phyloP scores from a whole-genome alignment of 768 basidiomycete species.

The Myochromella boudieri region DNA sequence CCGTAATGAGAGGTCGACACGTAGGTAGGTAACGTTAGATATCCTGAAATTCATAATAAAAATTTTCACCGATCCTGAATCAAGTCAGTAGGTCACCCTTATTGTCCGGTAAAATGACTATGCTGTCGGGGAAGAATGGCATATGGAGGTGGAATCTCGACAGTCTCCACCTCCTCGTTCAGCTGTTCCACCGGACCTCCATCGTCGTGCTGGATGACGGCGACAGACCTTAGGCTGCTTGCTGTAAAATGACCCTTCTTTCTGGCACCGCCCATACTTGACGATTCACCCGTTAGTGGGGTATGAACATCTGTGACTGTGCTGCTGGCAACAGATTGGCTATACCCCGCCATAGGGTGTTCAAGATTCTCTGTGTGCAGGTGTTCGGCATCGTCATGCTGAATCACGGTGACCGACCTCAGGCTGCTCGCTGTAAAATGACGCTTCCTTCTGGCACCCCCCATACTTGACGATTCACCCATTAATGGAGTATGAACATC shows the following conservation, averaged over 20 bases:
- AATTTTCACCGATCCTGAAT: no score
- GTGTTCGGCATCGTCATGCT: no score
- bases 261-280: conserved; percentile 24
- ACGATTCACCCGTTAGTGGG: conserved; percentile 21
- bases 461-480: conserved; percentile 24
- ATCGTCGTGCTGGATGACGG: conserved; percentile 85
- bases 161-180: conserved; percentile 57
- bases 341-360: conserved; percentile 36
- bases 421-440: conserved; percentile 50
- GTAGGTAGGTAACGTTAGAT: no score
- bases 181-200: conserved; percentile 54
- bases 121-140: conserved; percentile 69
- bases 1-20: no score
- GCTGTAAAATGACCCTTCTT: conserved; percentile 49
- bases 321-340: conserved; percentile 43
- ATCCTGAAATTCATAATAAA: no score
- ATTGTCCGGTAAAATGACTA: no score
- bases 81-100: no score
- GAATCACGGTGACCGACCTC: conserved; percentile 76
- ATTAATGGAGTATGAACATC: conserved; percentile 30
- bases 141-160: conserved; percentile 84
- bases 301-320: conserved; percentile 43
- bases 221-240: conserved; percentile 71
- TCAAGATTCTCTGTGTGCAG: no score
- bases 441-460: conserved; percentile 45